Evolutionary conservation across 345 rosid genomes (phyloP).

Genomic region (Hibiscus mutabilis): DNA sequence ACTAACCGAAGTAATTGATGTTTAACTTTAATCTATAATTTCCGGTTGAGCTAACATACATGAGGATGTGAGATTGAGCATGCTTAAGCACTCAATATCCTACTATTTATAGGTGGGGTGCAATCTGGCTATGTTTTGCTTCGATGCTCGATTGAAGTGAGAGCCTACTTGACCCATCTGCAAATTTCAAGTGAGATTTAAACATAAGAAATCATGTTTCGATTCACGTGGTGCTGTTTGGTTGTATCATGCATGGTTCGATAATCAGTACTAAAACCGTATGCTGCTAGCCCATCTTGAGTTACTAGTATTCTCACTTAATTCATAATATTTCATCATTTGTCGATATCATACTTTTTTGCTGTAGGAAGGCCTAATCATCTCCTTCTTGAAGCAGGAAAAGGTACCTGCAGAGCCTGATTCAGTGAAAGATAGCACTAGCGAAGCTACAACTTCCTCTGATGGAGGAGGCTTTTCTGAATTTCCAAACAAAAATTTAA

Average conservation of each 20-base stretch:
- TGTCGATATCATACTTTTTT: too few relatives aligned
- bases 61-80: too few relatives aligned
- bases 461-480: constrained; percentile 38
- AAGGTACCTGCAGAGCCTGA: constrained; percentile 30
- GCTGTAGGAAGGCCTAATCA: background rate
- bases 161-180: background rate
- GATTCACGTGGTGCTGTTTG: background rate
- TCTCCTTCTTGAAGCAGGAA: constrained; percentile 37
- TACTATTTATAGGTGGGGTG: too few relatives aligned
- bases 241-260: background rate
- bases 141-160: background rate
- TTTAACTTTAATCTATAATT: too few relatives aligned
- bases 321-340: background rate
- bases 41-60: too few relatives aligned
- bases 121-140: background rate
- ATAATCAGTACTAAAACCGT: background rate
- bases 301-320: background rate
- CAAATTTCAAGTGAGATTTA: background rate
- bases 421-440: constrained; percentile 14
- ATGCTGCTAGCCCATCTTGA: background rate
- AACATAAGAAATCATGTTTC: background rate
- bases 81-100: too few relatives aligned
- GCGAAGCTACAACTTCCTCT: constrained; percentile 19
- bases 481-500: constrained; percentile 55
- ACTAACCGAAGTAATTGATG: too few relatives aligned